These are phyloP conservation scores for Capsicum chinense DNA, from an alignment of 257 asterid species.

Conservation along the genomic window DNA sequence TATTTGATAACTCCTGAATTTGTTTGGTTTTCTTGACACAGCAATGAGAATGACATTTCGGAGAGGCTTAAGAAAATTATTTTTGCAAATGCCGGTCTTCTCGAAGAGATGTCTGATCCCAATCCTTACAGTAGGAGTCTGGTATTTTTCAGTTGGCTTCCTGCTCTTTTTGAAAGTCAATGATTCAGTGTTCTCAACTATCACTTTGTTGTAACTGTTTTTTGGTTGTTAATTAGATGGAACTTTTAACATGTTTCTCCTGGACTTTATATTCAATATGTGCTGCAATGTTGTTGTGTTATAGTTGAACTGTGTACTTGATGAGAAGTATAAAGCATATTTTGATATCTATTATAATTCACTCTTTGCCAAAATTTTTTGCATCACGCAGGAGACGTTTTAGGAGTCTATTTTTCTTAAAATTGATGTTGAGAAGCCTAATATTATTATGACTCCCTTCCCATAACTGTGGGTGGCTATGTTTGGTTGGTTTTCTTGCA, in stretches of 20 bases:
- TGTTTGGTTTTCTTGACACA: constrained; percentile 47
- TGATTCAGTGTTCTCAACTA: background rate
- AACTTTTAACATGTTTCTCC: background rate
- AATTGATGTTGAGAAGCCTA: constrained; percentile 13
- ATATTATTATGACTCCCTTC: background rate
- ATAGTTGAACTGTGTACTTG: background rate
- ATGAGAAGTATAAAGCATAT: constrained; percentile 12
- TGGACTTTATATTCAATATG: constrained; percentile 3
- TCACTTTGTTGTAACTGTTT: background rate
- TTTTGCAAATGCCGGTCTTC: constrained; percentile 70
- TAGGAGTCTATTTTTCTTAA: constrained; percentile 16
- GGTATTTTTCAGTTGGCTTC: constrained; percentile 16
- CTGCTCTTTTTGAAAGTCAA: background rate
- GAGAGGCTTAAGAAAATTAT: constrained; percentile 77
- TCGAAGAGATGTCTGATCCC: constrained; percentile 57
- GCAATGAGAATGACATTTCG: constrained; percentile 89
- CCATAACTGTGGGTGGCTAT: constrained; percentile 19
- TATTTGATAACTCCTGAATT: background rate
- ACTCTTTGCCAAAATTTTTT: constrained; percentile 7
- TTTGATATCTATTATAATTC: background rate
- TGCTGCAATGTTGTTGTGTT: background rate
- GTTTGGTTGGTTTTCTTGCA: background rate
- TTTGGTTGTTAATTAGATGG: too few relatives aligned
- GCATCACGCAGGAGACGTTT: background rate
- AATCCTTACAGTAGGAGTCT: constrained; percentile 56